Base-by-base conservation (phyloP, 192 early-diverging fungal species). In the Podochytrium sp. region DNA sequence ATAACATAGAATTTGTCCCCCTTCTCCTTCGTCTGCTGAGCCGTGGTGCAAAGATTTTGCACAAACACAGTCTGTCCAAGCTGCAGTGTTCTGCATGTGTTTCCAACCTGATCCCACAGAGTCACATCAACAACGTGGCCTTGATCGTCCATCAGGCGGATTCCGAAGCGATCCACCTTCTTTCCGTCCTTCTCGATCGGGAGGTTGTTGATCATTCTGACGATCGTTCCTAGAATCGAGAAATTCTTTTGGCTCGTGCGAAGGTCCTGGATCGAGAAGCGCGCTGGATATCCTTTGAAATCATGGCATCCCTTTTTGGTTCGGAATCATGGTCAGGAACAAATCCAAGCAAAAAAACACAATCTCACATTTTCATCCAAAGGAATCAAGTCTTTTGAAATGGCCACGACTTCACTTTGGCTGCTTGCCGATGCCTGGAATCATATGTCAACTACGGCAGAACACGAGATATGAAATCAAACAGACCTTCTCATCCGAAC, bases 61-160 rank as follows among this genome's bases (percentile, higher is more conserved):
- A 68, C 10, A 7, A 53, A 56, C n/a, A 68, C 66, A 51, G 51
- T 68, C 35, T 68, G 66, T 6, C 66, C 66, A 37, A 68, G 25
- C n/a, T 53, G 66, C 25, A 68, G 30, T 25, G 18, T n/a, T 10
- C 32, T 16, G n/a, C 47, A 33, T 37, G 47, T 27, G 20, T n/a
- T 47, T 6, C 66, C 66, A 25, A 68, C 52, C 39, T 51, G 27
- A 53, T 56, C 52, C 66, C 66, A 68, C 33, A 68, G 52, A 6
- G 66, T 68, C 12, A 68, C 32, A 35, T 68, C 66, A 7, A n/a
- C 27, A 1, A 35, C 5, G 25, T 27, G 5, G 32, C 66, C 52
- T 16, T 34, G 1, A 20, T n/a, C 32, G 34, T 68, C 66, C 25
- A n/a, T 20, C 20, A 68, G 30, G 0, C 66, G 66, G 20, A 68